Evolutionary conservation across 148 eudicot genomes (phyloP), one percentile per base, ranked within the genome.

Genomic region (Amaranthus hypochondriacus): DNA sequence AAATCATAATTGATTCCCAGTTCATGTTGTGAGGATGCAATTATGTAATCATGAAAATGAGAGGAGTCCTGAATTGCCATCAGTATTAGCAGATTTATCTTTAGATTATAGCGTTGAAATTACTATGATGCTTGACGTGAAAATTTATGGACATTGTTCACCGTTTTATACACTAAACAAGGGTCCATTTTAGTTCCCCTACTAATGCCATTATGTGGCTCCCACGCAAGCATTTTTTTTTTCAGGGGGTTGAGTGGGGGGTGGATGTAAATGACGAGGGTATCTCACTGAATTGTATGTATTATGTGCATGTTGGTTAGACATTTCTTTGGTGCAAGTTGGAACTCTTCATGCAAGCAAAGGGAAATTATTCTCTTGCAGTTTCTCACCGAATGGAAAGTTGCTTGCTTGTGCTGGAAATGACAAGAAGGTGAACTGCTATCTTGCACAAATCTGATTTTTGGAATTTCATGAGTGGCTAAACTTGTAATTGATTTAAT

Each of bases 401-500:
- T 56, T 78, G 11, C 69, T 88, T 51, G 92, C 89, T 69, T 73
- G 77, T 86, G 89, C 84, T 67, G 92, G 92, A 18, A 81, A 82
- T 56, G 87, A 81, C 48, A 84, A 75, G 65, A 82, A 82, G 92
- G 91, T 87, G 67, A 28, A n/a, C 13, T 61, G 50, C 21, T 53
- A 49, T 62, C 18, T 48, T 42, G 1, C 60, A 59, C 49, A 9
- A 18, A 53, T 4, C 47, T 46, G 6, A 15, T 62, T 70, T 43
- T 58, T 48, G 48, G 58, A 5, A 42, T 11, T 66, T 56, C 56
- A 7, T 76, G 39, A 5, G 7, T 50, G 47, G 9, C 4, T 21
- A 43, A 42, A 55, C 54, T 4, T 14, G 42, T 75, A 60, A 28
- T 21, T 63, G 48, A 47, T 12, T 12, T 77, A 56, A 3, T 71